Evolutionary conservation across 495 filamentous ascomycete genomes (phyloP), one percentile per base, ranked within the genome.

Genomic region (Tuber calosporum): DNA sequence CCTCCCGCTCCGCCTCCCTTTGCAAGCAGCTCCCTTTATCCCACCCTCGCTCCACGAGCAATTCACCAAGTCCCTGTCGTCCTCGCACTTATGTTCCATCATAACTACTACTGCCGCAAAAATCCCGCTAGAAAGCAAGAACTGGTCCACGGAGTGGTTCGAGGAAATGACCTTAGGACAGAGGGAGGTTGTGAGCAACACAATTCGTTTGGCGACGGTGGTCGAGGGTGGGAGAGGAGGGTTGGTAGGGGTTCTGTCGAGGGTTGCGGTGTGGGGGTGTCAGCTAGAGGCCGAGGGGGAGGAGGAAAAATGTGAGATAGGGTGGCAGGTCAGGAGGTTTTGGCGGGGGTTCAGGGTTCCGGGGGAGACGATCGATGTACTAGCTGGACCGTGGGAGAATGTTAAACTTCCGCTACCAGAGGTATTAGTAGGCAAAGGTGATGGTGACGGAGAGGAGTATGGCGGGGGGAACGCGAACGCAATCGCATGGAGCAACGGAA

Each of bases 301-400:
- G 5, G 67, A 38, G 15, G 68, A 70, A 1, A 62, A 53, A 36
- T 42, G 53, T 30, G 69, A 36, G 8, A 26, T 62, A 30, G 53
- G 48, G 36, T 69, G 38, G 73, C 67, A 67, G 69, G 69, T 26
- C 69, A 77, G 37, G 38, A 77, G 69, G 74, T 74, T 45, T 34
- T 66, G 40, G 74, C 53, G 53, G 26, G n/a, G 53, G 9, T 62
- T 62, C 26, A 30, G 53, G 53, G 11, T 62, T 62, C 53, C 53
- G n/a, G 53, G 53, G n/a, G 53, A 62, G 26, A 26, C 9, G n/a
- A 15, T 0, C 11, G 53, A 62, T 62, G 26, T 13, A 8, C 53
- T 62, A 15, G 53, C 11, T 30, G 53, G 53, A 11, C 53, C 53
- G 9, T 62, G 53, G 53, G 53, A 62, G 26, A 7, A 30, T 15